phyloP scores from a whole-genome alignment of 163 green algal species.

The Scenedesmus sp. region DNA sequence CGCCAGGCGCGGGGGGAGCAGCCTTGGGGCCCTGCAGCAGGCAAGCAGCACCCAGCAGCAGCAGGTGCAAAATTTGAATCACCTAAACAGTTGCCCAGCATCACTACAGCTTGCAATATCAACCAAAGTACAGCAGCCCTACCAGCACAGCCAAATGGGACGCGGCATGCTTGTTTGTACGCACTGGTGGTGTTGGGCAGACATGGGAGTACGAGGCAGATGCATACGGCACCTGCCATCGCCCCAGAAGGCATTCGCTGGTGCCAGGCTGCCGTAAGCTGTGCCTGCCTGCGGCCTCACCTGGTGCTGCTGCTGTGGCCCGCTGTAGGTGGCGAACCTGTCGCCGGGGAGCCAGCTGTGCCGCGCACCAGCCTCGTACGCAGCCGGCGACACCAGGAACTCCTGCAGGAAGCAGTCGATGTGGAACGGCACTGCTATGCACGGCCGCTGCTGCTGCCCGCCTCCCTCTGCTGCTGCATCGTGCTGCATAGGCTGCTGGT shows the following conservation, averaged over 20 bases:
- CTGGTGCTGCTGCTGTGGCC: conserved; percentile 26
- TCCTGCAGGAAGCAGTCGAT: conserved; percentile 82
- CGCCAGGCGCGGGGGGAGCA: neutral
- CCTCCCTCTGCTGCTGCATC: neutral
- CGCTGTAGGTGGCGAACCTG: conserved; percentile 84
- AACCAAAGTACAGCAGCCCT: too few relatives aligned
- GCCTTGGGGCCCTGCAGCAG: conserved; percentile 19
- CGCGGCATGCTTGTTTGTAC: neutral
- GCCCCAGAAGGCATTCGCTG: too few relatives aligned
- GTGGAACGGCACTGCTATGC: conserved; percentile 80
- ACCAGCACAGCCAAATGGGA: neutral
- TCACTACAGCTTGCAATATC: too few relatives aligned
- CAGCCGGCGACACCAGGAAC: conserved; percentile 72
- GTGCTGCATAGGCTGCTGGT: neutral
- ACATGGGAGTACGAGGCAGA: too few relatives aligned
- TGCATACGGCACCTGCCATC: neutral
- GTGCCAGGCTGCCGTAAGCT: neutral
- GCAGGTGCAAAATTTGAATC: neutral
- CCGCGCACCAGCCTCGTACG: conserved; percentile 67
- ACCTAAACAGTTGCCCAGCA: too few relatives aligned
- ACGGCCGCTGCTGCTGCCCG: conserved; percentile 28
- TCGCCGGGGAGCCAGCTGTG: conserved; percentile 78
- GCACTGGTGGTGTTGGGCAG: neutral
- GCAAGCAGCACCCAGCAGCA: neutral
- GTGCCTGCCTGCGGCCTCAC: conserved; percentile 21